A percentile compares a stretch with the other conserved stretches of the same genome.
Evolutionary conservation across 345 rosid species (phyloP).

Genomic region (Ailanthus altissimus): DNA sequence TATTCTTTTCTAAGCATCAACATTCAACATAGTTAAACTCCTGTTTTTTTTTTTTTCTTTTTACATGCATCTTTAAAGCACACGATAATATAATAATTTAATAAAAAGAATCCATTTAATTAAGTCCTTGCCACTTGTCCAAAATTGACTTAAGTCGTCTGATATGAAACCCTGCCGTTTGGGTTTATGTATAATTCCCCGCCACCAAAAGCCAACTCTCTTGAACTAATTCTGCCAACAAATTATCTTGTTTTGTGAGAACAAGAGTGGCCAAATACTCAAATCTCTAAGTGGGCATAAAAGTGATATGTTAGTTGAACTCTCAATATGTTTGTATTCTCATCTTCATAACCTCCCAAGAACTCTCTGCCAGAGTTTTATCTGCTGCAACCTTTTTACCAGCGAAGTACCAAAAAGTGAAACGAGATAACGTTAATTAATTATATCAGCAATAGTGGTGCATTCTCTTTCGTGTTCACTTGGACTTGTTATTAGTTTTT

Average conservation of each 20-base stretch:
- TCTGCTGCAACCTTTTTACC: background rate
- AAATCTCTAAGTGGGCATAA: background rate
- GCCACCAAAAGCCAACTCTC: background rate
- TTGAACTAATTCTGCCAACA: background rate
- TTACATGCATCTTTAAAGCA: too few species aligned
- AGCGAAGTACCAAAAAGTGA: background rate
- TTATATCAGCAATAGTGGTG: background rate
- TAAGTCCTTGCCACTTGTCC: too few species aligned
- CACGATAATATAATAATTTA: too few species aligned
- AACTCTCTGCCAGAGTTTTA: background rate
- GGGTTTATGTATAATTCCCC: background rate
- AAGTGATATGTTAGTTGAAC: background rate
- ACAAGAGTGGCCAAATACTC: background rate
- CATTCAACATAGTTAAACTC: too few species aligned
- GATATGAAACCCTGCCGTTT: too few species aligned
- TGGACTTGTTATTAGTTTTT: background rate
- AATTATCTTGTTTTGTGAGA: background rate
- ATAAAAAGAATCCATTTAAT: too few species aligned
- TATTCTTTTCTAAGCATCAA: too few species aligned
- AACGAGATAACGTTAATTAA: background rate
- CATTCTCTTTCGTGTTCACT: background rate
- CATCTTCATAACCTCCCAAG: slow-evolving; percentile 4
- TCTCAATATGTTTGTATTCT: background rate
- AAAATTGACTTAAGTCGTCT: too few species aligned
- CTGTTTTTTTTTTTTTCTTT: too few species aligned